Evolutionary conservation across 805 yeast genomes (phyloP), one percentile per base, ranked within the genome.

Genomic region (Ogataea neopini): DNA sequence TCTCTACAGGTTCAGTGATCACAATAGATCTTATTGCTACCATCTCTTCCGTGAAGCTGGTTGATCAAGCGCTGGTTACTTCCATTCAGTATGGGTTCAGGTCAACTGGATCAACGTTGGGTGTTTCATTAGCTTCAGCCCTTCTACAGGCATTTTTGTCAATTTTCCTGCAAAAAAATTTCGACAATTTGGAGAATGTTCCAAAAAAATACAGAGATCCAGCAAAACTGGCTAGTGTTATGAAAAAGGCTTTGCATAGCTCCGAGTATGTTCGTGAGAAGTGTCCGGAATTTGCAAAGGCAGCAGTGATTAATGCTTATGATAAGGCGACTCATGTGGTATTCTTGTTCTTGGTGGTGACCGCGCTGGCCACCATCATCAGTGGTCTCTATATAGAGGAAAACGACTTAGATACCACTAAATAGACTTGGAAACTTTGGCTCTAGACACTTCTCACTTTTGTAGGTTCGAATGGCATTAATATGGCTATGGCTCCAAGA

Each of bases 51-150:
- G 94, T 85, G 2, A 82, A 86, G 8, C 64, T 72, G 17, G 74
- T 77, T 43, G 78, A 74, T 58, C 96, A 88, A 65, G 96, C 97
- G 1, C 77, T 89, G 15, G 85, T 92, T 2, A 90, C 97, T 0
- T 87, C 96, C 0, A 86, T 91, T 48, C 96, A 88, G 61, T 90
- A 91, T 63, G 90, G 81, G 4, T 77, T 78, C 56, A 67, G 82
- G 53, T 70, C 81, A 4, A 75, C 81, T 1, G 82, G 82, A 1
- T 77, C 81, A 2, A 77, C 82, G 0, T 59, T 77, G 47, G 83
- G 82, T 15, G 81, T 77, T 11, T 65, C 81, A 0, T 60, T 75
- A 18, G 75, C 79, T 1, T 68, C 74, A 26, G 81, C 82, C 0
- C 66, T 77, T 9, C 69, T 77, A 29, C 66, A 79, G 68, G 51